Evolutionary conservation across 2,329 filamentous ascomycete species (phyloP).

Genomic region (Cytospora piceae): DNA sequence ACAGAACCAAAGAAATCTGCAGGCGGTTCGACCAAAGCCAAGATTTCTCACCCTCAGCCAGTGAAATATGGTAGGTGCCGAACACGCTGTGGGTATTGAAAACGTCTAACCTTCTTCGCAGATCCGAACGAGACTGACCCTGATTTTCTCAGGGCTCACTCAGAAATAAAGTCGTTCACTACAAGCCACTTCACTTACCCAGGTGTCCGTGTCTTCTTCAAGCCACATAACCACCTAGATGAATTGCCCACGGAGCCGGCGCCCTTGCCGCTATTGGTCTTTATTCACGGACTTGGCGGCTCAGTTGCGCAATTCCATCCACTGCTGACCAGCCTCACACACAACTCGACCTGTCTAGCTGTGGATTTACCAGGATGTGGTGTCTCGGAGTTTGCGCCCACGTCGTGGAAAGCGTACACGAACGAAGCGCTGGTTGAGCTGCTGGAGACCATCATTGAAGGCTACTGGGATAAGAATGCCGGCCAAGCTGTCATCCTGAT

Average conservation of each 20-base stretch:
- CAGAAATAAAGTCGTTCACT: slow-evolving; percentile 71
- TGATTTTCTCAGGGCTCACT: slow-evolving; percentile 77
- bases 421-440: slow-evolving; percentile 76
- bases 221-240: slow-evolving; percentile 78
- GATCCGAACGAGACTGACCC: slow-evolving; percentile 68
- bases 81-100: no score
- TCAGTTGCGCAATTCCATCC: slow-evolving; percentile 86
- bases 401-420: slow-evolving; percentile 76
- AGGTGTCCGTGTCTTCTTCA: slow-evolving; percentile 80
- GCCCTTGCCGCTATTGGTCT: slow-evolving; percentile 83
- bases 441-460: slow-evolving; percentile 73
- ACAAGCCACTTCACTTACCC: slow-evolving; percentile 73
- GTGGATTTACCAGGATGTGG: slow-evolving; percentile 93
- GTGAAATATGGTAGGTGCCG: slow-evolving; percentile 17
- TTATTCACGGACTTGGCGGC: slow-evolving; percentile 91
- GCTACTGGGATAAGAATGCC: slow-evolving; percentile 66
- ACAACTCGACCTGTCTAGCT: slow-evolving; percentile 81
- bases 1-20: background rate
- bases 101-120: slow-evolving; percentile 15
- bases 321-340: slow-evolving; percentile 78
- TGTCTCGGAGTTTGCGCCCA: slow-evolving; percentile 73
- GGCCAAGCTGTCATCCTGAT: slow-evolving; percentile 78
- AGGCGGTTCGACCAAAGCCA: slow-evolving; percentile 8
- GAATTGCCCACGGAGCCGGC: slow-evolving; percentile 75
- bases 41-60: background rate